phyloP scores from a whole-genome alignment of 306 rosid species.

The Ochetophila trinervis region DNA sequence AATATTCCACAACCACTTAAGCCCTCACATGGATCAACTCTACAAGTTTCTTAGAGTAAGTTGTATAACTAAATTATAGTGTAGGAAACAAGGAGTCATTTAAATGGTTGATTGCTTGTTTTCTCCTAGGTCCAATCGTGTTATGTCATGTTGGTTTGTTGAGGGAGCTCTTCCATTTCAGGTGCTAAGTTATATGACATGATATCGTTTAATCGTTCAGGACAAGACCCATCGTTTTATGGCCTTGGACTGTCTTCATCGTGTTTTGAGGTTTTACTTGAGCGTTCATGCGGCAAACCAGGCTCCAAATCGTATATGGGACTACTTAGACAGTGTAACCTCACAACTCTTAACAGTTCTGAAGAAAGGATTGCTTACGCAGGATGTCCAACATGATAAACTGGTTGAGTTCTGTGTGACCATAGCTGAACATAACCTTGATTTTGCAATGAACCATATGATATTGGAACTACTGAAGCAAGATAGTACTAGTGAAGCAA shows the following conservation, averaged over 20 bases:
- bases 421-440: constrained; percentile 96
- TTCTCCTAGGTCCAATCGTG: constrained; percentile 10
- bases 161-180: constrained; percentile 21
- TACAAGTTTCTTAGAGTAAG: constrained; percentile 94
- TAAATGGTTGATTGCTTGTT: constrained; percentile 4
- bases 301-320: constrained; percentile 91
- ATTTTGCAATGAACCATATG: constrained; percentile 99
- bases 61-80: constrained; percentile 6
- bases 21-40: constrained; percentile 98
- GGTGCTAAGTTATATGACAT: constrained; percentile 27
- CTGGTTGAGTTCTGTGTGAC: constrained; percentile 97
- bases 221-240: constrained; percentile 97
- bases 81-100: neutral
- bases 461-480: constrained; percentile 88
- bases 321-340: constrained; percentile 90
- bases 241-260: constrained; percentile 99
- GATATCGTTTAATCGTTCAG: constrained; percentile 57
- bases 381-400: constrained; percentile 97
- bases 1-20: constrained; percentile 72
- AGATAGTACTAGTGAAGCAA: constrained; percentile 94
- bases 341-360: constrained; percentile 84
- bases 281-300: constrained; percentile 87
- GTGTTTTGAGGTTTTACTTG: constrained; percentile 92
- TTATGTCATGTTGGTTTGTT: constrained; percentile 22
- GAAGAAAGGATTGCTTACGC: constrained; percentile 96